Conservation (phyloP, 305 asterid species). For the Rubia tinctorum region DNA sequence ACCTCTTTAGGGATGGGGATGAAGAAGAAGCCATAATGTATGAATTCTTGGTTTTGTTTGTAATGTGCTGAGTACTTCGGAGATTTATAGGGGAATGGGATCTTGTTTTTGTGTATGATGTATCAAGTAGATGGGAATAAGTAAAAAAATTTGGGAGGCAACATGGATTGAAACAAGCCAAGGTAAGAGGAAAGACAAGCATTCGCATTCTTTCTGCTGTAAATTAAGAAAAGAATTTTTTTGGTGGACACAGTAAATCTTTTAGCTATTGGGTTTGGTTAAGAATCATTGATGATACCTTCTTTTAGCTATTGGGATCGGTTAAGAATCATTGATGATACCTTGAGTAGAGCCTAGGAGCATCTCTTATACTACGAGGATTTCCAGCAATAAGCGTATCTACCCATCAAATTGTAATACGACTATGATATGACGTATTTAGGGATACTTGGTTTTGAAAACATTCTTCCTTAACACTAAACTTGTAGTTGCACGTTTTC, state of each 20-base stretch:
- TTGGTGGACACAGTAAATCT: slow-evolving; percentile 19
- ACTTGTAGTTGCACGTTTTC: no score
- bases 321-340: no score
- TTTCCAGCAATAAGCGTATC: no score
- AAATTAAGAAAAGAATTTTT: slow-evolving; percentile 39
- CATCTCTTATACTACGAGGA: no score
- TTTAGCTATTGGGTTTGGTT: slow-evolving; percentile 14
- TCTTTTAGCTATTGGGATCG: no score
- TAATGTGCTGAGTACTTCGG: slow-evolving; percentile 5
- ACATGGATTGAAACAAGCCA: slow-evolving; percentile 21
- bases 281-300: slow-evolving; percentile 65
- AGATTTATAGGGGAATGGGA: slow-evolving; percentile 41
- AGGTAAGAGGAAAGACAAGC: slow-evolving; percentile 35
- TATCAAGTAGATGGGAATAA: slow-evolving; percentile 1
- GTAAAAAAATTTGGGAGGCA: slow-evolving; percentile 11
- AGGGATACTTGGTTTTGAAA: no score
- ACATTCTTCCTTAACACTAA: no score
- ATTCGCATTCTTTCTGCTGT: slow-evolving; percentile 24
- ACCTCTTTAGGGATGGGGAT: slow-evolving; percentile 52
- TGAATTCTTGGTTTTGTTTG: slow-evolving; percentile 12
- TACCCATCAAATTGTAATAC: no score
- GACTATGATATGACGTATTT: no score
- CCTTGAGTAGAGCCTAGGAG: no score
- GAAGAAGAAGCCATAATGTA: slow-evolving; percentile 32
- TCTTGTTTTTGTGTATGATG: not conserved